Percentiles rank a stretch among this genome's conserved stretches.
Conservation (phyloP, 2,329 filamentous ascomycete species). For the Immersiporthe knoxdaviesiana region DNA sequence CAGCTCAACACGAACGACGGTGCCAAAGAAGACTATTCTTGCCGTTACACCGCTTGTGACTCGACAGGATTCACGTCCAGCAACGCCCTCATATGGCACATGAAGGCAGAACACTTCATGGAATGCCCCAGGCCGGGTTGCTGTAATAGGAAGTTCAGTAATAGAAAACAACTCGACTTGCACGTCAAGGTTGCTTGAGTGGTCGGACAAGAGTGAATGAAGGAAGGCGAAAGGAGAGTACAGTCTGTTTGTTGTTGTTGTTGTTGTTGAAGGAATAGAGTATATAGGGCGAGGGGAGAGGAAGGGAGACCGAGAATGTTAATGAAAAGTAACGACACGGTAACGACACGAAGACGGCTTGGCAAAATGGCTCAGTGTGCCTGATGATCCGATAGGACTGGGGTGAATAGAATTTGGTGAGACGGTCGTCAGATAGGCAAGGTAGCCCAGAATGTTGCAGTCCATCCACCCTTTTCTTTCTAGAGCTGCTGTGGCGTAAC, state of each 20-base stretch:
- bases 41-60: conserved; percentile 46
- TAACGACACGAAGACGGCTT: not conserved
- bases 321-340: not conserved
- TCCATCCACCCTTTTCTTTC: not conserved
- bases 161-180: conserved; percentile 40
- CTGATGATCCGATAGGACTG: not conserved
- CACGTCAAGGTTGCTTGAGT: conserved; percentile 38
- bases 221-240: not conserved
- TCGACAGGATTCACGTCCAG: conserved; percentile 42
- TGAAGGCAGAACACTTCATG: conserved; percentile 49
- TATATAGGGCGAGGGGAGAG: not conserved
- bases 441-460: not conserved
- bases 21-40: conserved; percentile 40
- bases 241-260: not conserved
- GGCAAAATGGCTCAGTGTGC: not conserved
- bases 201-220: not conserved
- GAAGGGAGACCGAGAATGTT: too few species aligned
- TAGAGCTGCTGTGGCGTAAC: not conserved
- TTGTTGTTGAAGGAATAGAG: too few species aligned
- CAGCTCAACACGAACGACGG: conserved; percentile 31
- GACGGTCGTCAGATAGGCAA: not conserved
- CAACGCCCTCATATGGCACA: conserved; percentile 47
- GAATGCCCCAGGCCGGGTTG: conserved; percentile 46
- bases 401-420: not conserved
- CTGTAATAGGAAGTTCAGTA: conserved; percentile 42